phyloP scores from a whole-genome alignment of 192 early-diverging fungal species.

The Chytriomyces confervae region DNA sequence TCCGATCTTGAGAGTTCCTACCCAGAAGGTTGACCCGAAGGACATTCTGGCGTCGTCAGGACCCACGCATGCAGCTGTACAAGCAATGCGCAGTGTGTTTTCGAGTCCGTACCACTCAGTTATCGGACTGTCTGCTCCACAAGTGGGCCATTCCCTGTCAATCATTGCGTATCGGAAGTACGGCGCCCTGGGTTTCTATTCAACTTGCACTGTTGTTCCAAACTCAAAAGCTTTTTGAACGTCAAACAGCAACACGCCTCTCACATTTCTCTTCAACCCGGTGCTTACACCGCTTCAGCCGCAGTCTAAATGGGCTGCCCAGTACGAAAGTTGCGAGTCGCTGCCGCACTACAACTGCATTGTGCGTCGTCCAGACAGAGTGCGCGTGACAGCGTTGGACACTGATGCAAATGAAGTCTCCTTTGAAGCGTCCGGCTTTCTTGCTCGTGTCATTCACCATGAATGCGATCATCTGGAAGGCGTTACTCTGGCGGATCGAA shows the following conservation, averaged over 20 bases:
- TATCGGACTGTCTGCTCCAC: constrained; percentile 55
- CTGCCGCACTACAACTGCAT: constrained; percentile 54
- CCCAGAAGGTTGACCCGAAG: background rate
- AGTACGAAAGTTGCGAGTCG: constrained; percentile 58
- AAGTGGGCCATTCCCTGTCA: constrained; percentile 52
- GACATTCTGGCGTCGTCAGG: background rate
- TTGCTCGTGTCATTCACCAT: constrained; percentile 57
- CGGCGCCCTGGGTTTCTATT: constrained; percentile 19
- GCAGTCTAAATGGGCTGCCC: constrained; percentile 32
- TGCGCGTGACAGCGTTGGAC: constrained; percentile 43
- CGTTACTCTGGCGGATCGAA: constrained; percentile 45
- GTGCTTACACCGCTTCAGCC: constrained; percentile 31
- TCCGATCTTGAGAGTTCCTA: constrained; percentile 19
- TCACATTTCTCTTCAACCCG: constrained; percentile 60
- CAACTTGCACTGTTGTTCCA: background rate
- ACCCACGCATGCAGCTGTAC: constrained; percentile 7
- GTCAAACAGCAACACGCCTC: constrained; percentile 5
- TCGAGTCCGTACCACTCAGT: constrained; percentile 45
- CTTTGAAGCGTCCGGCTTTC: constrained; percentile 32
- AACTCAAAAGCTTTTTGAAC: too few relatives aligned
- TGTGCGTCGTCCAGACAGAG: constrained; percentile 41
- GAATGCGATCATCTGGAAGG: constrained; percentile 62
- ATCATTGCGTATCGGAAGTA: constrained; percentile 51
- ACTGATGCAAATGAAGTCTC: constrained; percentile 42
- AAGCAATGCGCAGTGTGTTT: constrained; percentile 43